A percentile compares a stretch with the other conserved stretches of the same genome.
These are phyloP conservation scores for Lepraria neglecta DNA, from an alignment of 495 filamentous ascomycete species.

Conservation along the genomic window DNA sequence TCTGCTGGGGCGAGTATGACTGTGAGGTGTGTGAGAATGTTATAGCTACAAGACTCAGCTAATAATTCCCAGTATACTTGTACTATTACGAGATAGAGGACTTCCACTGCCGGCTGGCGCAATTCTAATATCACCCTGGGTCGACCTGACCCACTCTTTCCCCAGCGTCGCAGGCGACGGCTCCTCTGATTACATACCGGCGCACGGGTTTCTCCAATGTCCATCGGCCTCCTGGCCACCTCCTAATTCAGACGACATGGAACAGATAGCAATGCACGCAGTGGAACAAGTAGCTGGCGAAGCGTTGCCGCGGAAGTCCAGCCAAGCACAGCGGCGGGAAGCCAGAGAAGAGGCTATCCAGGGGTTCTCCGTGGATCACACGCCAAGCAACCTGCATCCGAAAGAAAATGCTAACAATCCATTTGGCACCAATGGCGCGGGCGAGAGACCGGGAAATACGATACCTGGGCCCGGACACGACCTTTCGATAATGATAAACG, in stretches of 20 bases:
- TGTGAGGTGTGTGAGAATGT: constrained; percentile 40
- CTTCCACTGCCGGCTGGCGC: constrained; percentile 81
- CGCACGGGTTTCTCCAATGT: constrained; percentile 76
- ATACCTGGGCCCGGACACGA: constrained; percentile 37
- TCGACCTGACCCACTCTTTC: constrained; percentile 88
- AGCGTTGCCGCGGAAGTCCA: constrained; percentile 30
- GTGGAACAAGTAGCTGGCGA: constrained; percentile 38
- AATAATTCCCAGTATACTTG: constrained; percentile 53
- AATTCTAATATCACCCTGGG: constrained; percentile 88
- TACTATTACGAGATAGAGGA: constrained; percentile 72
- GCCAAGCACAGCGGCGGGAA: constrained; percentile 26
- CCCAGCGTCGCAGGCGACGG: constrained; percentile 73
- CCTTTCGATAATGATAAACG: constrained; percentile 63
- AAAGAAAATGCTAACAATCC: constrained; percentile 26
- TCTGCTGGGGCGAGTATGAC: constrained; percentile 89
- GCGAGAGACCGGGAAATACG: constrained; percentile 26
- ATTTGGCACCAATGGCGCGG: constrained; percentile 20
- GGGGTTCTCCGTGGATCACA: constrained; percentile 37
- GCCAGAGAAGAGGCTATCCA: constrained; percentile 35
- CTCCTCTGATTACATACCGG: constrained; percentile 77
- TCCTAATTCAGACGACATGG: constrained; percentile 66
- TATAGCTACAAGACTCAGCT: constrained; percentile 16
- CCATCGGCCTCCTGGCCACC: constrained; percentile 89
- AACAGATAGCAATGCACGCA: constrained; percentile 29
- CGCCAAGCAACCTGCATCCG: constrained; percentile 16